phyloP scores from a whole-genome alignment of 768 basidiomycete species.

The Podaxis sp. region DNA sequence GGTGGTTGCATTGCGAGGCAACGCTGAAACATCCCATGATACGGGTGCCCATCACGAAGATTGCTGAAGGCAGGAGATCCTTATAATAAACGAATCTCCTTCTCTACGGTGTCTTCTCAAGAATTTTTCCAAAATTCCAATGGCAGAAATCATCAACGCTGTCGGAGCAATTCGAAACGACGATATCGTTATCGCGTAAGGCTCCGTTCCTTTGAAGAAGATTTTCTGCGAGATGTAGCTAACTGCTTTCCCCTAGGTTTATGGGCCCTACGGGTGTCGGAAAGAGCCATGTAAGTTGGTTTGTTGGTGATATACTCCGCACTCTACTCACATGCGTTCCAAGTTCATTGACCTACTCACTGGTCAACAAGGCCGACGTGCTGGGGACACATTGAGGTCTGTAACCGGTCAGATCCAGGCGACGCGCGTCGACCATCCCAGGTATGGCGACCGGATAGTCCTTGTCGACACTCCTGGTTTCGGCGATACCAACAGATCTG shows the following conservation, averaged over 20 bases:
- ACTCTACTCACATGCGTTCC: not conserved
- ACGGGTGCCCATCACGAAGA: no score
- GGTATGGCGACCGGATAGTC: slow-evolving; percentile 23
- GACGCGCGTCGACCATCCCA: slow-evolving; percentile 24
- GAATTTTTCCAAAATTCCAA: not conserved
- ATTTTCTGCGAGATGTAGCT: not conserved
- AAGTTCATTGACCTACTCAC: slow-evolving; percentile 28
- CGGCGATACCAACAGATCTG: slow-evolving; percentile 32
- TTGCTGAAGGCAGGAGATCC: no score
- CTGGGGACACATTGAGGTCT: slow-evolving; percentile 29
- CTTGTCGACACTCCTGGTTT: slow-evolving; percentile 40
- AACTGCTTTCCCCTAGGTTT: slow-evolving; percentile 14
- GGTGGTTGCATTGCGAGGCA: no score
- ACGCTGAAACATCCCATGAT: no score
- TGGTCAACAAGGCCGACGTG: slow-evolving; percentile 12
- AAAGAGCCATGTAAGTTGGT: slow-evolving; percentile 23
- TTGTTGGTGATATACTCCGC: not conserved
- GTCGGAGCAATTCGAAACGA: slow-evolving; percentile 15
- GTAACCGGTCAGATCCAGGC: slow-evolving; percentile 36
- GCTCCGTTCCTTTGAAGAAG: not conserved
- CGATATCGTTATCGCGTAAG: slow-evolving; percentile 27
- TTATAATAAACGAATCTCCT: no score
- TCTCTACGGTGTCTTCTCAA: no score
- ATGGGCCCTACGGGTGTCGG: slow-evolving; percentile 28
- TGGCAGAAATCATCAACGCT: not conserved